Conservation (phyloP, 768 basidiomycete species). For the Suillus placidus region DNA sequence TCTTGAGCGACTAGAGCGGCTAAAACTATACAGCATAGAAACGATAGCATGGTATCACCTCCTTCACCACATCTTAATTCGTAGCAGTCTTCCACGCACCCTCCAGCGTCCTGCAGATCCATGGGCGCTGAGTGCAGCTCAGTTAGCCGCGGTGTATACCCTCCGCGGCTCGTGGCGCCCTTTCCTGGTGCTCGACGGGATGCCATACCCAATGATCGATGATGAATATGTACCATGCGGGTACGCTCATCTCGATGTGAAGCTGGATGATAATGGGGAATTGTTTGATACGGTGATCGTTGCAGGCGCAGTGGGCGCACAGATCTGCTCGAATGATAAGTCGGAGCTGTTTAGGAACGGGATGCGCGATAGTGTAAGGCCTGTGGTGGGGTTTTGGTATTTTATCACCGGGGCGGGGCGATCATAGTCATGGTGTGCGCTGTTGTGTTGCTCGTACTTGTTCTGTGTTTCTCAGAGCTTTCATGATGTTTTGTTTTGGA, state of each 20-base stretch:
- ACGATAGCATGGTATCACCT: conserved; percentile 26
- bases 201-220: conserved; percentile 34
- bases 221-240: conserved; percentile 33
- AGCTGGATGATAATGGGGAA: conserved; percentile 31
- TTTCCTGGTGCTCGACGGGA: conserved; percentile 32
- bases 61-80: conserved; percentile 30
- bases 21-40: conserved; percentile 21
- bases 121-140: conserved; percentile 26
- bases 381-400: conserved; percentile 38
- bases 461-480: background rate
- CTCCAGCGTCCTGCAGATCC: conserved; percentile 29
- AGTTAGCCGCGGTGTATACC: conserved; percentile 33
- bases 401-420: conserved; percentile 13
- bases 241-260: conserved; percentile 32
- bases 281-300: conserved; percentile 31
- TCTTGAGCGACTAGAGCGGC: conserved; percentile 22
- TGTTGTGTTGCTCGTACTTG: background rate
- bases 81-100: conserved; percentile 29
- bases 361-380: conserved; percentile 35
- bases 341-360: conserved; percentile 36
- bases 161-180: conserved; percentile 24
- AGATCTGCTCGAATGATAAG: conserved; percentile 36
- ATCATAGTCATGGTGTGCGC: background rate
- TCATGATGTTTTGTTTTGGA: background rate
- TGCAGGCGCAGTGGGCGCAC: conserved; percentile 34